Base-by-base conservation (phyloP, 2,329 filamentous ascomycete genomes). In the Sarocladiaceae sp. region DNA sequence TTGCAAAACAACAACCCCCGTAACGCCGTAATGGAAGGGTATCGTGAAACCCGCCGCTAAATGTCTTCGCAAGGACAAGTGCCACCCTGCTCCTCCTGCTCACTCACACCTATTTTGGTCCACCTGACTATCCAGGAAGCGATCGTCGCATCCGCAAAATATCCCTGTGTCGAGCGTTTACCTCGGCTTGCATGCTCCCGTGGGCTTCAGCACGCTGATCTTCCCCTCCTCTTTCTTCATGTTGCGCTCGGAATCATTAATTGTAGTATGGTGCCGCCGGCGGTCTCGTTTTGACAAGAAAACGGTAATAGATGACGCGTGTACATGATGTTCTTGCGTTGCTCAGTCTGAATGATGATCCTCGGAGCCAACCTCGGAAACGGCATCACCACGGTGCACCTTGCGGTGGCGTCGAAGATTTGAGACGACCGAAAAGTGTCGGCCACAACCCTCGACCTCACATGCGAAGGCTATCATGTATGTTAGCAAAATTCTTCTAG, bases 381-480 rank as follows among this genome's bases (percentile, higher is more conserved):
- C 74, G 9, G 73, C 66, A 41, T 88, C 84, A 55, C 83, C 62
- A 13, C 64, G 93, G 74, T 98, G 93, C 39, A 97, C 91, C 69
- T 97, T 97, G 61, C 88, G 85, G 68, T 98, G 93, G 57, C 93
- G 79, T 52, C 93, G 83, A 45, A 97, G 72, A 63, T 98, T 98
- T 34, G 90, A 96, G 18, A 97, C 93, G 20, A 97, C 93, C 1
- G 91, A 97, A 66, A 98, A 97, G 59, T 95, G 88, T 55, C 93
- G 83, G 31, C 91, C 91, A 60, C 93, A 98, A 39, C 90, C 90
- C 60, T 95, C 88, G 45, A 95, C 87, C 57, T 96, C 88, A 59
- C 93, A 97, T 19, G 84, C 84, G 60, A 95, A 97, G 53, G 93
- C 90, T 96, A 43, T 31, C 41, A 6, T 26, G 23, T 35, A 6